Percentiles rank a stretch among this genome's conserved stretches.
Conservation (phyloP, 2,329 filamentous ascomycete species). For the Fusarium sacchari region DNA sequence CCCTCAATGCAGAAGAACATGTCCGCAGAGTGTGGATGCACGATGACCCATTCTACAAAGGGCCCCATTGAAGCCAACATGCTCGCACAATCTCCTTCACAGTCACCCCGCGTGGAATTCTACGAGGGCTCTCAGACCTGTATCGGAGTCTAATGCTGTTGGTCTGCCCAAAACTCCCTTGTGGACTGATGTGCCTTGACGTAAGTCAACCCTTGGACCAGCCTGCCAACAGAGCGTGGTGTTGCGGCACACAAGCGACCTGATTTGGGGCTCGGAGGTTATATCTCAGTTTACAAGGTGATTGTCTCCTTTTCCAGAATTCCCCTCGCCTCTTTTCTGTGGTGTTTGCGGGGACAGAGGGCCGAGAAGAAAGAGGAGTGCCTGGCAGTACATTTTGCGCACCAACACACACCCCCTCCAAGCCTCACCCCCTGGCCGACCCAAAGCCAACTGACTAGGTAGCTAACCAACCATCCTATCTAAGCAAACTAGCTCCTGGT, state of each 20-base stretch:
- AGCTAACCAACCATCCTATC: constrained; percentile 42
- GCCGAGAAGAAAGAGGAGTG: constrained; percentile 33
- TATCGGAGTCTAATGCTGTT: constrained; percentile 35
- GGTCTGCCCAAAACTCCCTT: constrained; percentile 33
- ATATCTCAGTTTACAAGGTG: constrained; percentile 39
- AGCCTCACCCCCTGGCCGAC: constrained; percentile 39
- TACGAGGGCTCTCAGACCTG: constrained; percentile 20
- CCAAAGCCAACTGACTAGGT: constrained; percentile 37
- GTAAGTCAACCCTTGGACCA: constrained; percentile 37
- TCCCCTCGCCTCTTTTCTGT: constrained; percentile 32
- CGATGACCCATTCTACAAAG: constrained; percentile 38
- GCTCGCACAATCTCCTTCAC: constrained; percentile 23
- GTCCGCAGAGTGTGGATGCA: constrained; percentile 37
- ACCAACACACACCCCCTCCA: constrained; percentile 41
- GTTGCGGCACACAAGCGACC: constrained; percentile 42
- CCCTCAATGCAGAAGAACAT: constrained; percentile 39
- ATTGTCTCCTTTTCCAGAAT: constrained; percentile 33
- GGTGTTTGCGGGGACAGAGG: constrained; percentile 41
- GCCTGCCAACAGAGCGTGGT: constrained; percentile 37
- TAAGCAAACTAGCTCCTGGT: constrained; percentile 39
- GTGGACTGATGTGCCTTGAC: constrained; percentile 45
- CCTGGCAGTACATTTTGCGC: constrained; percentile 39
- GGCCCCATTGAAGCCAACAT: constrained; percentile 36
- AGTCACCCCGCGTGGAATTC: constrained; percentile 31
- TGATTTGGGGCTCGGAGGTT: constrained; percentile 39